Evolutionary conservation across 192 early-diverging fungal species (phyloP), one percentile per base, ranked within the genome.

Genomic region (Spizellomyces sp.): DNA sequence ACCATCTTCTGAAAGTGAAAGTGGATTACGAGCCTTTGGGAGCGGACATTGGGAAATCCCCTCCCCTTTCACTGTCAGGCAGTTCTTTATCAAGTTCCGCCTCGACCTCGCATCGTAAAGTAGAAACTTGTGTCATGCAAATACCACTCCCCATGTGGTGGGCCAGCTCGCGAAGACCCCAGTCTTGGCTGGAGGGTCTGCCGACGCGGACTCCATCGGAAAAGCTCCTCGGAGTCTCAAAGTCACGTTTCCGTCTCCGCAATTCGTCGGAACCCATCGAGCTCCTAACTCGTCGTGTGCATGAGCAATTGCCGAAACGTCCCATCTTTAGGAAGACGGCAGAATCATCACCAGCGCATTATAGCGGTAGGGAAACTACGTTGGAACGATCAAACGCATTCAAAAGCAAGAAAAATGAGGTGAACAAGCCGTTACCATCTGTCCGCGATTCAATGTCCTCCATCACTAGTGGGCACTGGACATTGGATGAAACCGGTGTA

Each of bases 151-250:
- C 59, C 17, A 61, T 61, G 59, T 17, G 14, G 17, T 61, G 22
- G 59, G 59, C 59, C 36, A 61, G 59, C 36, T 61, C 59, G 4
- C 59, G 59, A 41, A 4, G 59, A 27, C 59, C 59, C 17, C 22
- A 41, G 42, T 61, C 59, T 5, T 61, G 59, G 59, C 22, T 14
- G 14, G 59, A 61, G 42, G 59, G 59, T 14, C 42, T 61, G 42
- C 59, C 59, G 14, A 41, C 17, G 36, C 17, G 42, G 36, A n/a
- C 50, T n/a, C 1, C 50, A 12, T 36, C 27, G 54, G 22, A 7
- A 56, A 7, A 6, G 5, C n/a, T 19, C 7, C 54, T 19, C 22
- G 54, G n/a, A 4, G 54, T 56, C 54, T n/a, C n/a, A 22, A 56
- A 56, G 7, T 22, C n/a, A 19, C 54, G n/a, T 56, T 4, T 56